These are phyloP conservation scores for Setaria italica DNA, from an alignment of 202 grass and related monocot species.

Conservation along the genomic window DNA sequence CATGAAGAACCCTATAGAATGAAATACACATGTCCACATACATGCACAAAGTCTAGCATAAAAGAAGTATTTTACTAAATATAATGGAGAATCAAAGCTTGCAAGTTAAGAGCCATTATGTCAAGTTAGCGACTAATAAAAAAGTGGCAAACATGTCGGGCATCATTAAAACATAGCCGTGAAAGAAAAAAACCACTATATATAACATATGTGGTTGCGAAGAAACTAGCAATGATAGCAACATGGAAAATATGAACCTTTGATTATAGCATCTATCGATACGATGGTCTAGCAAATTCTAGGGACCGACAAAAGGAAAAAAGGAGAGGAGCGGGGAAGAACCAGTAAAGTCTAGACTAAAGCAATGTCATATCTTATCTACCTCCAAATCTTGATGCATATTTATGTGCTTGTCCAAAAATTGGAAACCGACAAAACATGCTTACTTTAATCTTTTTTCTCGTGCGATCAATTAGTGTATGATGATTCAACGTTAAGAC, in stretches of 20 bases:
- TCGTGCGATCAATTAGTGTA: background rate
- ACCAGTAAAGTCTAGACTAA: background rate
- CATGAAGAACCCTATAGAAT: background rate
- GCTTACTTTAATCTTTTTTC: background rate
- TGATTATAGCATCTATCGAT: background rate
- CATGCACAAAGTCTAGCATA: accelerated
- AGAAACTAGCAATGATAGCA: background rate
- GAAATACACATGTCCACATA: background rate
- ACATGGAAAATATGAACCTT: no score
- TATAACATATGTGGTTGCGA: background rate
- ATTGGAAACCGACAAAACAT: background rate
- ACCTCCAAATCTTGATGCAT: no score
- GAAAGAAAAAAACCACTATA: no score
- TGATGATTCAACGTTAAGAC: background rate
- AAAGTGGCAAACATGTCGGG: background rate
- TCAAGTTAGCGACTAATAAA: background rate
- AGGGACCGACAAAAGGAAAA: background rate
- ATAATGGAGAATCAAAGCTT: background rate
- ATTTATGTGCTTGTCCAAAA: background rate
- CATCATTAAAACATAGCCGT: accelerated
- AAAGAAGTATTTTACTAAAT: background rate
- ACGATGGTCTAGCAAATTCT: background rate
- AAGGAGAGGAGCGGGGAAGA: no score
- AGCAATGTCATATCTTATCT: background rate
- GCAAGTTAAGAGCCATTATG: background rate